phyloP scores from a whole-genome alignment of 23 red algal species.

The Gracilariopsis chorda region DNA sequence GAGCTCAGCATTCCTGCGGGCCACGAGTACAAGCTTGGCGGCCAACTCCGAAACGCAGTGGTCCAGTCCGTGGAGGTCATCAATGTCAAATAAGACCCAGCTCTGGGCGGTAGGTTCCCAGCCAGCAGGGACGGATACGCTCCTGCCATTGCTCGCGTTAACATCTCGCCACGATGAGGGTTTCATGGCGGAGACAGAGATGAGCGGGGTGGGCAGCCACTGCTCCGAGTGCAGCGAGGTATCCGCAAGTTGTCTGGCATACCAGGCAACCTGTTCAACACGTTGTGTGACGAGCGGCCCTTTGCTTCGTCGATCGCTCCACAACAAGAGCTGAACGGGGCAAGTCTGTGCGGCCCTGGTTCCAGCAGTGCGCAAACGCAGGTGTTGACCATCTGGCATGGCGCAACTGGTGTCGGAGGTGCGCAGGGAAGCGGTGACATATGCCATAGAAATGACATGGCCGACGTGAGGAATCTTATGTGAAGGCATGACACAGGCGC shows the following conservation, averaged over 20 bases:
- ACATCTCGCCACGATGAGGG: constrained; percentile 54
- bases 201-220: constrained; percentile 49
- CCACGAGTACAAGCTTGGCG: constrained; percentile 17
- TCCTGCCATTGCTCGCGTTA: neutral
- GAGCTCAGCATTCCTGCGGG: constrained; percentile 57
- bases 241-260: constrained; percentile 27
- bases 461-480: constrained; percentile 38
- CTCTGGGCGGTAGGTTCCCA: constrained; percentile 72
- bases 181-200: constrained; percentile 67
- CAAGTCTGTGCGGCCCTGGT: constrained; percentile 19
- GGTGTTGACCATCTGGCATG: neutral
- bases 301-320: constrained; percentile 54
- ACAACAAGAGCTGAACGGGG: constrained; percentile 59
- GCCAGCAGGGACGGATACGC: constrained; percentile 28
- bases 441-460: constrained; percentile 37
- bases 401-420: neutral
- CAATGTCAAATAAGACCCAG: constrained; percentile 79
- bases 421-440: constrained; percentile 40
- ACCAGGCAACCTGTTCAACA: constrained; percentile 62
- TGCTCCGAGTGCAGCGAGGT: constrained; percentile 22
- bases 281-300: neutral
- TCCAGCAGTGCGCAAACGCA: constrained; percentile 43
- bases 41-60: neutral
- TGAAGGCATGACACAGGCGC: constrained; percentile 18
- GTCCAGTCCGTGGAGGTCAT: constrained; percentile 14